phyloP scores from a whole-genome alignment of 2,329 filamentous ascomycete species.

The Cadophora gregata region DNA sequence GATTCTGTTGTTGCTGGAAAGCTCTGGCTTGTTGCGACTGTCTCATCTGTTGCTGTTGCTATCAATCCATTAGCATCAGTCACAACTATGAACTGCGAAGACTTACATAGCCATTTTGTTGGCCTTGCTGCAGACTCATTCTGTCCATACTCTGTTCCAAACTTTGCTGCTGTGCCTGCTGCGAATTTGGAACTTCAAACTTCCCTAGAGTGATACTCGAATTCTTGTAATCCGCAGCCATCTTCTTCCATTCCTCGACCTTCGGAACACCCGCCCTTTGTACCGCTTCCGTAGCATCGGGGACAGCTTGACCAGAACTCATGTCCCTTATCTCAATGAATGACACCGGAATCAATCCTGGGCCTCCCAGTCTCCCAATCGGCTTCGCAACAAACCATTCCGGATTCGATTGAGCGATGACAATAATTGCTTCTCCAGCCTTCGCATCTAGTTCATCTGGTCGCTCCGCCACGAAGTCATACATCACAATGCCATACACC shows the following conservation, averaged over 20 bases:
- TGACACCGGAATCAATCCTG: conserved; percentile 92
- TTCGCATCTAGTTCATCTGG: conserved; percentile 97
- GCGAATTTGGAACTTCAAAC: conserved; percentile 66
- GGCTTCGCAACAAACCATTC: conserved; percentile 99
- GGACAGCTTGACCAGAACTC: conserved; percentile 81
- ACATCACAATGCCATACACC: conserved; percentile 97
- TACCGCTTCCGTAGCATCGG: conserved; percentile 84
- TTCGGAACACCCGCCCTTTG: conserved; percentile 87
- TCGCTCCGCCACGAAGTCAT: conserved; percentile 92
- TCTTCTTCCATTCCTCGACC: conserved; percentile 99
- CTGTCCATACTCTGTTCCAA: conserved; percentile 77
- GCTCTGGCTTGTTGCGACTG: conserved; percentile 39
- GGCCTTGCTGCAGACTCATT: conserved; percentile 73
- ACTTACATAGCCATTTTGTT: conserved; percentile 57
- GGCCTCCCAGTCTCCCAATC: conserved; percentile 95
- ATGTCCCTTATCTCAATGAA: conserved; percentile 98
- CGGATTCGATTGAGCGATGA: conserved; percentile 97
- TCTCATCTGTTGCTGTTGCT: conserved; percentile 31
- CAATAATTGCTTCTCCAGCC: conserved; percentile 94
- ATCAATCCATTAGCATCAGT: conserved; percentile 22
- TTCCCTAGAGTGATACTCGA: conserved; percentile 96
- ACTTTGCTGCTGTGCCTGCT: conserved; percentile 55
- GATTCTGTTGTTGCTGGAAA: conserved; percentile 37
- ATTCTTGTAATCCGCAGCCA: conserved; percentile 99
- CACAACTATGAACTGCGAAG: not conserved